Evolutionary conservation across 495 filamentous ascomycete species (phyloP).

Genomic region (Podospora anserina): DNA sequence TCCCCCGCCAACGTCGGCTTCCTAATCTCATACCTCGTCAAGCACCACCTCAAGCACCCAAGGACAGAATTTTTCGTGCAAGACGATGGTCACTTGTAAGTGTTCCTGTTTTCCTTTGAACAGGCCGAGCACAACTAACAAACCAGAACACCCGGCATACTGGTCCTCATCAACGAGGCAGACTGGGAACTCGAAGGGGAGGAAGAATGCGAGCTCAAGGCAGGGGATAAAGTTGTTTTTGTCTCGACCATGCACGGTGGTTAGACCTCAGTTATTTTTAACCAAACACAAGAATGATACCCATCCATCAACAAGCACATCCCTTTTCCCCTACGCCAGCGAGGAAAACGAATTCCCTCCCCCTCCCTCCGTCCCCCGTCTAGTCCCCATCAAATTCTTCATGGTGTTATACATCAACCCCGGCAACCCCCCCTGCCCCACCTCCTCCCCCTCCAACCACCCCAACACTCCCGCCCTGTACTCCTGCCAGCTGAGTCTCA

Average conservation of each 20-base stretch:
- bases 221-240: conserved; percentile 85
- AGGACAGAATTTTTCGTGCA: conserved; percentile 87
- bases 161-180: conserved; percentile 94
- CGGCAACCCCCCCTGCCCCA: conserved; percentile 61
- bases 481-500: conserved; percentile 66
- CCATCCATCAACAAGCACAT: neutral
- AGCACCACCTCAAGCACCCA: conserved; percentile 79
- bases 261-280: conserved; percentile 34
- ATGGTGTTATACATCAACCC: conserved; percentile 82
- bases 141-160: conserved; percentile 84
- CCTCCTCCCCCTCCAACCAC: conserved; percentile 58
- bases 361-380: neutral
- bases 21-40: conserved; percentile 75
- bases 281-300: neutral
- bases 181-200: conserved; percentile 99
- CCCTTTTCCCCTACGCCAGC: neutral
- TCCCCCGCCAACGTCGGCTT: conserved; percentile 64
- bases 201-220: conserved; percentile 77
- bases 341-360: neutral
- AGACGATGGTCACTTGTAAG: conserved; percentile 76
- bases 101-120: conserved; percentile 14
- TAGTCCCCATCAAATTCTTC: conserved; percentile 60
- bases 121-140: neutral
- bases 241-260: conserved; percentile 98
- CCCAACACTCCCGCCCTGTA: conserved; percentile 72